Percentiles rank a stretch among this genome's conserved stretches.
Evolutionary conservation across 1,284 basidiomycete species (phyloP).

Genomic region (Melampsora larici-populina): DNA sequence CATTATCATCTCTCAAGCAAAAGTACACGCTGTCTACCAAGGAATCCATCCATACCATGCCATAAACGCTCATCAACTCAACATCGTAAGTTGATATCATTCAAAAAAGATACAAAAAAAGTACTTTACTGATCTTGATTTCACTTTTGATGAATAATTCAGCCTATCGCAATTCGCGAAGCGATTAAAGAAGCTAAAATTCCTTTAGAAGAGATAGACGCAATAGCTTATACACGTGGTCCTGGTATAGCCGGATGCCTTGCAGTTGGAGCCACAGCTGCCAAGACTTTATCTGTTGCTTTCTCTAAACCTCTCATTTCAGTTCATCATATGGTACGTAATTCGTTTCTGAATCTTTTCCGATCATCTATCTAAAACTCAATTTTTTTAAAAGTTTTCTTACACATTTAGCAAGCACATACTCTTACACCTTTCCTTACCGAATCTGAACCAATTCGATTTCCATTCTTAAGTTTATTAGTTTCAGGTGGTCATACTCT

Average conservation of each 20-base stretch:
- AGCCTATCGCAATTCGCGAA: constrained; percentile 67
- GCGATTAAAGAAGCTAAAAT: constrained; percentile 68
- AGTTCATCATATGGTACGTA: constrained; percentile 83
- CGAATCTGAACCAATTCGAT: constrained; percentile 60
- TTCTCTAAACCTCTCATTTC: constrained; percentile 75
- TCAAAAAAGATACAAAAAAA: too few species aligned
- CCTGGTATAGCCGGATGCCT: constrained; percentile 72
- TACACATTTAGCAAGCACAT: constrained; percentile 74
- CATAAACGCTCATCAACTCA: constrained; percentile 64
- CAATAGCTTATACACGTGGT: constrained; percentile 83
- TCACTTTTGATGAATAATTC: background rate
- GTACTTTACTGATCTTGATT: background rate
- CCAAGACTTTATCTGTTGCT: constrained; percentile 73
- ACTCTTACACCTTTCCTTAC: constrained; percentile 80
- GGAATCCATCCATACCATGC: constrained; percentile 81
- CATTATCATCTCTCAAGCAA: constrained; percentile 73
- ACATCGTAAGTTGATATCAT: constrained; percentile 62
- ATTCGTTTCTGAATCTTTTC: background rate
- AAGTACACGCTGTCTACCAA: constrained; percentile 66
- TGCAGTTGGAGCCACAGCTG: constrained; percentile 70
- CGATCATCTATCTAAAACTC: background rate
- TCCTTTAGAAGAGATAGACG: constrained; percentile 66
- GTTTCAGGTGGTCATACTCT: constrained; percentile 88
- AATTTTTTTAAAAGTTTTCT: background rate
- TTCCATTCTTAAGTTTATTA: constrained; percentile 81